Base-by-base conservation (phyloP, 495 filamentous ascomycete species). In the Pyrenopolyporus hunteri region DNA sequence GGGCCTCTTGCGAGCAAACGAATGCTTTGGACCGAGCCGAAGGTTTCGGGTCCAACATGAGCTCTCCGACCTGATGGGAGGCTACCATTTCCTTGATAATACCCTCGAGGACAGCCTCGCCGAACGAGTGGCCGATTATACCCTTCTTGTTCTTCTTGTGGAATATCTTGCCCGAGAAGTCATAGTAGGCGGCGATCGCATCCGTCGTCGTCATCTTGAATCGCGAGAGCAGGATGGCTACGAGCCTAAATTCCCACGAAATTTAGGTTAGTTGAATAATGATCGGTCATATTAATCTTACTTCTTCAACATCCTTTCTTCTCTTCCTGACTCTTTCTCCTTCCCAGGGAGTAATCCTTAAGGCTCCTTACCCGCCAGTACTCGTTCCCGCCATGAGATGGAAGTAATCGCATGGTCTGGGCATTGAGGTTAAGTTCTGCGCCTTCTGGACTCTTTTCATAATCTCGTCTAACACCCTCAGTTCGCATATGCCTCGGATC, bases 161-260 rank as follows among this genome's bases (percentile, higher is more conserved):
- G 14, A 47, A 47, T 31, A 47, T 47, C 14, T 17, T 47, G 7
- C 44, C 25, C 14, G 44, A 31, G 44, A 47, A 47, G 28, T 47
- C 44, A 17, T 47, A 47, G 26, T 47, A 47, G 1, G 44, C 26
- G 14, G n/a, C 16, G 14, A 47, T 47, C 28, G 44, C 44, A 10
- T 47, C 44, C 16, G 44, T 47, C 28, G 44, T 47, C 10, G 44
- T 47, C 44, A 47, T 47, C 26, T 47, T 47, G 10, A 47, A 47
- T 8, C 44, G 9, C 28, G 44, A 47, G 44, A 47, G 44, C 9
- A 47, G 28, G 28, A 47, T 47, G 19, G 44, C 44, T 10, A 47
- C 28, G 13, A 47, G 44, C 9, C 44, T 47, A 31, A 28, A n/a
- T 47, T 19, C 13, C 16, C 25, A 32, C 16, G 8, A 20, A 4